Evolutionary conservation across 306 rosid species (phyloP).

Genomic region (Morella rubra): DNA sequence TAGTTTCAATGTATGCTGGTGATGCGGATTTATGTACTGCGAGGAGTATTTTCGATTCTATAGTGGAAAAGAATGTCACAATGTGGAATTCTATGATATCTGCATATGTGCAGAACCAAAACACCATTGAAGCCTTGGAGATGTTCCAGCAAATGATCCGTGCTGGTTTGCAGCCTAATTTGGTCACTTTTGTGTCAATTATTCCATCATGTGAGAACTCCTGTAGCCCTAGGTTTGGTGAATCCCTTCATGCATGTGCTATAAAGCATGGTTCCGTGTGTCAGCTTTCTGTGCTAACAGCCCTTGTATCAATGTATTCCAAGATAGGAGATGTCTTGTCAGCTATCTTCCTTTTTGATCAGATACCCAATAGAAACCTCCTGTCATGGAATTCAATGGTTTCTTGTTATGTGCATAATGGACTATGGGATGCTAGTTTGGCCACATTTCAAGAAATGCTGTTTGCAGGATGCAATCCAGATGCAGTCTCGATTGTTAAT

Average conservation of each 20-base stretch:
- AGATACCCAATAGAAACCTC: constrained; percentile 13
- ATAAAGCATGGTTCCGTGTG: constrained; percentile 32
- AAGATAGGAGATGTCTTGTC: constrained; percentile 28
- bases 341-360: constrained; percentile 22
- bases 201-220: constrained; percentile 35
- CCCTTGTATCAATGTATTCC: constrained; percentile 38
- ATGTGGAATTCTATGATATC: constrained; percentile 40
- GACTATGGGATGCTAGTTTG: constrained; percentile 30
- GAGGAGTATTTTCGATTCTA: constrained; percentile 34
- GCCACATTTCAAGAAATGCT: constrained; percentile 28
- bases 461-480: constrained; percentile 20
- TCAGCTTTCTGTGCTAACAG: constrained; percentile 28
- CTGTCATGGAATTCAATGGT: constrained; percentile 39
- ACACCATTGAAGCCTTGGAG: constrained; percentile 23
- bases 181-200: constrained; percentile 34
- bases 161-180: constrained; percentile 19
- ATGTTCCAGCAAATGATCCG: constrained; percentile 26
- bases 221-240: constrained; percentile 17
- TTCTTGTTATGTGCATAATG: constrained; percentile 34
- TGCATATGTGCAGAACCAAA: constrained; percentile 31
- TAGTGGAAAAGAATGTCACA: constrained; percentile 15
- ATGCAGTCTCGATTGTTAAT: constrained; percentile 33
- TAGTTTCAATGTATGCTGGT: constrained; percentile 37
- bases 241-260: constrained; percentile 37
- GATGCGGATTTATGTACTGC: constrained; percentile 22